Conservation (phyloP, 495 filamentous ascomycete species). For the Aspergillus coremiiformis region DNA sequence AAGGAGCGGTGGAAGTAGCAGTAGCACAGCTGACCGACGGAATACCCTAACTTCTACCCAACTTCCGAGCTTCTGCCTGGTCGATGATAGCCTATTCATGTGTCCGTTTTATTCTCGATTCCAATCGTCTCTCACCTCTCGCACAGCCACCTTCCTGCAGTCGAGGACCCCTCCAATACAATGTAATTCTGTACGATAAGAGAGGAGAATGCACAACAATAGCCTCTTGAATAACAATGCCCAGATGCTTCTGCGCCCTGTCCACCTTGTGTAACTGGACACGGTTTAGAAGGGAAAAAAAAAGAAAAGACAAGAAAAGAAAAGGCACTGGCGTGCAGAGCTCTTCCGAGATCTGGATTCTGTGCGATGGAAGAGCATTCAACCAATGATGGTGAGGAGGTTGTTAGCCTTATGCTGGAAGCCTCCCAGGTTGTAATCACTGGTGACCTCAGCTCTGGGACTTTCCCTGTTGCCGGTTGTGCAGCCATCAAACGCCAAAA, state of each 20-base stretch:
- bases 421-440: not conserved
- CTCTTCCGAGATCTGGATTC: not conserved
- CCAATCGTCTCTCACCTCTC: not conserved
- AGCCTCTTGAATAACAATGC: not conserved
- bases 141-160: not conserved
- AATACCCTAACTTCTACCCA: not conserved
- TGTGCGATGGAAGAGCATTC: not conserved
- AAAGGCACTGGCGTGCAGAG: not conserved
- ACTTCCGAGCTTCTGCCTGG: not conserved
- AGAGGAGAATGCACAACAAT: not conserved
- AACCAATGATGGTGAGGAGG: not conserved
- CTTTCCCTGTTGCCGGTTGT: not conserved
- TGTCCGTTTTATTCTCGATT: not conserved
- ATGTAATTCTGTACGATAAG: not conserved
- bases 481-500: not conserved
- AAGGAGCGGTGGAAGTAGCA: not conserved
- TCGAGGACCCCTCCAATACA: not conserved
- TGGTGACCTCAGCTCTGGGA: not conserved
- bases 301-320: not conserved
- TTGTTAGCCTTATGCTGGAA: not conserved
- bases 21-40: not conserved
- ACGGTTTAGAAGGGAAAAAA: too few species aligned
- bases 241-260: conserved; percentile 1
- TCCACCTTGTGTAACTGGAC: not conserved
- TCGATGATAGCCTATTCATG: not conserved